phyloP scores from a whole-genome alignment of 2,329 filamentous ascomycete genomes.

The Colletotrichum melonis region DNA sequence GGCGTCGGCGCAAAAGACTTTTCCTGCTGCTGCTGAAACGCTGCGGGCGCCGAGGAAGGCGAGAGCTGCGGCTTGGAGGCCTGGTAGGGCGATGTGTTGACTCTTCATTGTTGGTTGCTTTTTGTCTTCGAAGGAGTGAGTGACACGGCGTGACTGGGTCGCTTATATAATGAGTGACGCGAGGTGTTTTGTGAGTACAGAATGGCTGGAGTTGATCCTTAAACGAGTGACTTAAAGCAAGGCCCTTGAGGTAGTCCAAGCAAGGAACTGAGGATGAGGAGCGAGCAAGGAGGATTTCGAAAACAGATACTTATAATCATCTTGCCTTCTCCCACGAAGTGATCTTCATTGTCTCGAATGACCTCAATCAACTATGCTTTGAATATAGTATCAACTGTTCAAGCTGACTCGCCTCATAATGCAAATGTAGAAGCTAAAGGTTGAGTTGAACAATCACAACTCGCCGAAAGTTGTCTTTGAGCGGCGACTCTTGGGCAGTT shows the following conservation, averaged over 20 bases:
- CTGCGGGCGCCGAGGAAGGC: slow-evolving; percentile 7
- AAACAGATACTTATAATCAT: no score
- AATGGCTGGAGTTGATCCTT: background rate
- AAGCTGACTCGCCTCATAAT: background rate
- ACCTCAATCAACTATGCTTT: background rate
- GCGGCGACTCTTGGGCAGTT: no score
- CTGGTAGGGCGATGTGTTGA: background rate
- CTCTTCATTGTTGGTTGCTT: background rate
- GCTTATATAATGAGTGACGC: no score
- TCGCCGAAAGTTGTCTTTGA: no score
- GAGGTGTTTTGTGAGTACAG: no score
- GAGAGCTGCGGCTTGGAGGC: background rate
- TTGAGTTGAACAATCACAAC: background rate
- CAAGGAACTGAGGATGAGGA: no score
- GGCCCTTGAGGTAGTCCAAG: no score
- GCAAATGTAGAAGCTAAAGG: background rate
- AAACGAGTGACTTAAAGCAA: no score
- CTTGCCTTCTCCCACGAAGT: no score
- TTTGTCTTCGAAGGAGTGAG: background rate
- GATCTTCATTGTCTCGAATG: background rate
- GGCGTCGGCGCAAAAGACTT: slow-evolving; percentile 1
- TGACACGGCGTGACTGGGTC: background rate
- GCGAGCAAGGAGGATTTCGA: no score
- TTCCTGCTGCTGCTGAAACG: background rate
- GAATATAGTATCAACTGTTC: background rate